These are phyloP conservation scores for Spencermartinsiella ligniputridi DNA, from an alignment of 1,139 yeast genomes.

Conservation along the genomic window DNA sequence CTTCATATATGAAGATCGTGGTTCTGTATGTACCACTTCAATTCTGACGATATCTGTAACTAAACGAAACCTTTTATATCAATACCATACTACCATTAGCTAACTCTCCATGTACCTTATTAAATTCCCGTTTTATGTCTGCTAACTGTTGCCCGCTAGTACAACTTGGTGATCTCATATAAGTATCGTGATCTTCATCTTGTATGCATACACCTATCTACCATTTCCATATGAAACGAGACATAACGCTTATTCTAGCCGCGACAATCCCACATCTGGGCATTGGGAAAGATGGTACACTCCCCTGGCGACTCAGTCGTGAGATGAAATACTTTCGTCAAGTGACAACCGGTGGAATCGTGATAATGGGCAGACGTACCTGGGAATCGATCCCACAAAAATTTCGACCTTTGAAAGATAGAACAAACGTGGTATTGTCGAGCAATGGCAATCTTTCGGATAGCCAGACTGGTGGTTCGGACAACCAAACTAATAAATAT, in stretches of 20 bases:
- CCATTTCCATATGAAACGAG: background rate
- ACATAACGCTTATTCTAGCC: conserved; percentile 58
- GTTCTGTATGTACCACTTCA: no score
- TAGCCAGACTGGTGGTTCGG: no score
- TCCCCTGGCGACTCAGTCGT: conserved; percentile 83
- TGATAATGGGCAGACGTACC: conserved; percentile 93
- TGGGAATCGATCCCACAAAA: conserved; percentile 89
- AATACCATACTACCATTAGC: no score
- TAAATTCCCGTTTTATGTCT: no score
- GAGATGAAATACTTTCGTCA: conserved; percentile 84
- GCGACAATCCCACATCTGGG: conserved; percentile 78
- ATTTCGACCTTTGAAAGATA: conserved; percentile 75
- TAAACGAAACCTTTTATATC: no score
- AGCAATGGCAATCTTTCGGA: background rate
- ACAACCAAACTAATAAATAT: conserved; percentile 31
- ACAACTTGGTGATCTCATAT: no score
- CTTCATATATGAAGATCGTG: no score
- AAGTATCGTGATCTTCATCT: no score
- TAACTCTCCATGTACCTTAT: no score
- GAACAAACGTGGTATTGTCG: conserved; percentile 65
- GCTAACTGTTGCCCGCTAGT: no score
- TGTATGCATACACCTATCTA: no score
- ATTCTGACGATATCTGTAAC: no score
- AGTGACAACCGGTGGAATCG: conserved; percentile 73
- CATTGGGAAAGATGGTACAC: conserved; percentile 72